Base-by-base conservation (phyloP, 2,329 filamentous ascomycete genomes). In the Cladorrhinum sp. region DNA sequence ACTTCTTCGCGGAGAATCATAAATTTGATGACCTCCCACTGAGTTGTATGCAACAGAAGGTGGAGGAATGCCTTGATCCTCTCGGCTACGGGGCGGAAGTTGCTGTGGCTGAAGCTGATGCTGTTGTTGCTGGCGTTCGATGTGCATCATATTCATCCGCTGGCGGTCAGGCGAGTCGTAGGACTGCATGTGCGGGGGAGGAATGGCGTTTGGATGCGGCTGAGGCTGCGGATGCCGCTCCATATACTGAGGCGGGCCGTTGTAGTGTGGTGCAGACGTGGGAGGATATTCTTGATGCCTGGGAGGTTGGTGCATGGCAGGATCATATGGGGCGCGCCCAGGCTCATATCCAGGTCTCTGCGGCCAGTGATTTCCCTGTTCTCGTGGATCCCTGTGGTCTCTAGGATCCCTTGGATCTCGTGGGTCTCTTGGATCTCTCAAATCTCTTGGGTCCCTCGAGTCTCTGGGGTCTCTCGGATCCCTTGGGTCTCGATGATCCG, bases 141-240 rank as follows among this genome's bases (percentile, higher is more conserved):
- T 62, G 56, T 76, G 72, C 59, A 75, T 72, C 32, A 74, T 70
- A 12, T 73, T 74, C 65, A 79, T 76, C 51, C 78, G 76, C 22
- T 77, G 76, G n/a, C 78, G 77, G 9, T 84, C 82, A 2, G 81
- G 79, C 8, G 80, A 81, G 20, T 83, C 80, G 63, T 78, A 83
- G 0, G 77, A 72, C 64, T 76, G 72, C 50, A 68, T 64, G 61
- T 71, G 70, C n/a, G 18, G n/a, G n/a, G 41, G 41, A 23, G 74
- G 70, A 4, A 67, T 63, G 18, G 62, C 29, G 18, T 74, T 72
- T 55, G 78, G 78, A 24, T 73, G 73, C 12, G 68, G 64, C 1
- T 68, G 66, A 2, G 71, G 61, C 0, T 73, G 71, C 3, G 75
- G 73, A 54, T 76, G 78, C 23, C 77, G 76, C 5, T 81, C 78